phyloP scores from a whole-genome alignment of 306 rosid genomes.

The Cicer chorassanicum region DNA sequence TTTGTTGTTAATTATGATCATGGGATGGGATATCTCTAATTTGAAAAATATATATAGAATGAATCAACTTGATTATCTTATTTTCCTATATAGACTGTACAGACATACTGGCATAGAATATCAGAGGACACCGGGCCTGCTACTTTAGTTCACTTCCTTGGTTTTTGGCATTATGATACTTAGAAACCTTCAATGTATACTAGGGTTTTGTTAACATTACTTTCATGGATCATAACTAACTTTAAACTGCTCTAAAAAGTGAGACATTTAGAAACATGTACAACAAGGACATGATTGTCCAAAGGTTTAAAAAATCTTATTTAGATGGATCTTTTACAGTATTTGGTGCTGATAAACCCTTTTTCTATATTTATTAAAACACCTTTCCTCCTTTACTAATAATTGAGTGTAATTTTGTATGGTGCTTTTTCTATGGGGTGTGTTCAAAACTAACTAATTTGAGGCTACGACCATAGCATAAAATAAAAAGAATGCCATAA shows the following conservation, averaged over 20 bases:
- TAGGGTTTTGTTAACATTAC: conserved; percentile 31
- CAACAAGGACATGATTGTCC: not conserved
- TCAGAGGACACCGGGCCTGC: not conserved
- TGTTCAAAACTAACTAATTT: conserved; percentile 26
- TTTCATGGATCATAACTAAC: conserved; percentile 8
- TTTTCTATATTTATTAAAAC: not conserved
- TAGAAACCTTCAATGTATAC: conserved; percentile 17
- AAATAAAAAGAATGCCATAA: not conserved
- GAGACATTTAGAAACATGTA: conserved; percentile 21
- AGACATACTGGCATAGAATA: conserved; percentile 20
- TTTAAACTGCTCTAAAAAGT: conserved; percentile 23
- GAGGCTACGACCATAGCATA: conserved; percentile 2
- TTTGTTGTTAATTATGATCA: conserved; percentile 29
- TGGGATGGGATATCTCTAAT: conserved; percentile 6
- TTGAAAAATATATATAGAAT: conserved; percentile 3
- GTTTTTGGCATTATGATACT: not conserved
- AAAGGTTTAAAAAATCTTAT: not conserved
- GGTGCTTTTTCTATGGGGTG: conserved; percentile 6
- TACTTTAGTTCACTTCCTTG: conserved; percentile 18
- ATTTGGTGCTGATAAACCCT: conserved; percentile 31
- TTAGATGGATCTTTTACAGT: conserved; percentile 15
- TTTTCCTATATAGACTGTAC: conserved; percentile 17
- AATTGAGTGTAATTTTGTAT: conserved; percentile 13
- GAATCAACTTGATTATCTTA: not conserved
- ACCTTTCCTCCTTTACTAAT: not conserved